Evolutionary conservation across 345 rosid species (phyloP), one percentile per base, ranked within the genome.

Genomic region (Eucalyptus urophylla): DNA sequence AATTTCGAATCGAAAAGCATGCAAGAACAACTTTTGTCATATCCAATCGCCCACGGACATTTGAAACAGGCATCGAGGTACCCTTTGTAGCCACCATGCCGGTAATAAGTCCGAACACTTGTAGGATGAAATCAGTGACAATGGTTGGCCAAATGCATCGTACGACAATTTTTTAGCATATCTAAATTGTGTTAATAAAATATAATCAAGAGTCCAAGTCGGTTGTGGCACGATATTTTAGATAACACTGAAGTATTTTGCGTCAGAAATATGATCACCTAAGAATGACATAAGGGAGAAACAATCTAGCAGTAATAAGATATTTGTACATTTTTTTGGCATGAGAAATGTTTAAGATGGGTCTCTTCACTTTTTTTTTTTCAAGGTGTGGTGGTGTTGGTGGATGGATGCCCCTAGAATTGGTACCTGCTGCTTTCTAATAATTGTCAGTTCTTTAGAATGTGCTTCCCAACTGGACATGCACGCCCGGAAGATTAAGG

Each of bases 21-120:
- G 4, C 24, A 11, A 69, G 44, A 3, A 33, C 4, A 16, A 0
- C 22, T 69, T n/a, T 17, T 69, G 80, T 33, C 11, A 16, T 0
- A 69, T 69, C 80, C 44, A 69, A 33, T 69, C 6, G 13, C 44
- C 80, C 43, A 33, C 7, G 43, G 37, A 33, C 22, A 21, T 33
- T 5, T 17, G 24, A 69, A 69, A 33, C 8, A 33, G 80, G 24
- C 6, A 17, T 11, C 4, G 12, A 6, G 22, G 37, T 5, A 16
- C 7, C 80, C 2, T 31, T 69, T 16, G 21, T 56, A 56, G 62
- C 62, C 2, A 5, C 80, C 43, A 9, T 2, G 6, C 40, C 24
- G 1, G 4, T 69, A 8, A n/a, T 14, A 31, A 15, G 22, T 15
- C 11, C 7, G 11, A 16, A 33, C 2, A 69, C 22, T 4, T 5